phyloP scores from a whole-genome alignment of 73 alveolate genomes.

The Uronychia binucleata region DNA sequence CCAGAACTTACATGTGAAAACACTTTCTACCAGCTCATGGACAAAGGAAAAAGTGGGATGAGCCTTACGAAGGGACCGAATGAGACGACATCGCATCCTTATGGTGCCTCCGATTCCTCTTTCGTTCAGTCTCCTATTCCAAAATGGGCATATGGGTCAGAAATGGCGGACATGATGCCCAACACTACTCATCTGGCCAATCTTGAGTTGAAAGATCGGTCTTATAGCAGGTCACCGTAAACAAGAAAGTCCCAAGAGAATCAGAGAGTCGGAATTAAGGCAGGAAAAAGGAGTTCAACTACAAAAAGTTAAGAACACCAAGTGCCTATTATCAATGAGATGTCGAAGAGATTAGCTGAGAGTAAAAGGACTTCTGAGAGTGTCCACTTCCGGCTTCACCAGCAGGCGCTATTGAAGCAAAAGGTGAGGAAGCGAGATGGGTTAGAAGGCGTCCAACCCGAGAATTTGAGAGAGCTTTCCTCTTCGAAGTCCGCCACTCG shows the following conservation, averaged over 20 bases:
- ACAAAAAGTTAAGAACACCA: too few species aligned
- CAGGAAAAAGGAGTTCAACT: slow-evolving; percentile 3
- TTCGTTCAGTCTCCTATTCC: too few species aligned
- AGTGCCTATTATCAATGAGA: slow-evolving; percentile 36
- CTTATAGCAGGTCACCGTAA: too few species aligned
- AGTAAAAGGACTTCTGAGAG: slow-evolving; percentile 19
- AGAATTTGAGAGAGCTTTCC: too few species aligned
- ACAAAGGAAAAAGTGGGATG: too few species aligned
- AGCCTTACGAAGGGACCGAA: background rate
- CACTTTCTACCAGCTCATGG: background rate
- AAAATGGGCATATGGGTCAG: too few species aligned
- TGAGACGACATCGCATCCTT: background rate
- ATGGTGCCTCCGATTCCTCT: too few species aligned
- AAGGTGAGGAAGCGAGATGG: background rate
- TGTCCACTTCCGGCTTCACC: slow-evolving; percentile 8
- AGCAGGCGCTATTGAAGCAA: slow-evolving; percentile 3
- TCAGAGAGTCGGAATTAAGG: too few species aligned
- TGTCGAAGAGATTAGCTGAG: slow-evolving; percentile 26
- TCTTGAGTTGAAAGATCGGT: background rate
- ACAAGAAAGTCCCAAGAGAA: too few species aligned
- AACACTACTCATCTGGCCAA: background rate
- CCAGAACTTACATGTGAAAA: too few species aligned
- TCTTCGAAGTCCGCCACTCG: too few species aligned
- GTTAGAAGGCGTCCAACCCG: background rate
- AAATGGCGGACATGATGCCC: too few species aligned